These are phyloP conservation scores for Linanthus parryae DNA, from an alignment of 148 eudicot species.

Conservation along the genomic window DNA sequence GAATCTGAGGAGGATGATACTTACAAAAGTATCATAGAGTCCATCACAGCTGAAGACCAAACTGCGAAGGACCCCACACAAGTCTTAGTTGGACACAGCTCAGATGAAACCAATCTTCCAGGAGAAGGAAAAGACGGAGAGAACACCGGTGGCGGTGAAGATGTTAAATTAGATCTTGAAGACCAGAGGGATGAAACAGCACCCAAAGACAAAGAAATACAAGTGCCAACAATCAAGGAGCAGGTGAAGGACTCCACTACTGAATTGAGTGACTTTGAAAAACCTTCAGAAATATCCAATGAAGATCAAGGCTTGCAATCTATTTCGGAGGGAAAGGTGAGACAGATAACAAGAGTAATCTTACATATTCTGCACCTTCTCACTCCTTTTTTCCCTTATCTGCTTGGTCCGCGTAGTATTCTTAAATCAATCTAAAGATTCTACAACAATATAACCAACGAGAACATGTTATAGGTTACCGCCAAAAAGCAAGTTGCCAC, in stretches of 20 bases:
- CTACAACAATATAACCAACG: constrained; percentile 5
- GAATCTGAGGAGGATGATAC: constrained; percentile 6
- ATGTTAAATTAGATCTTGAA: background rate
- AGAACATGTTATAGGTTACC: constrained; percentile 9
- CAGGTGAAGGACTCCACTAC: constrained; percentile 6
- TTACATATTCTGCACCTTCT: background rate
- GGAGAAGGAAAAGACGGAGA: constrained; percentile 6
- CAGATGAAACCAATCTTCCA: background rate
- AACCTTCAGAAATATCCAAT: constrained; percentile 8
- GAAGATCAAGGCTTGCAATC: constrained; percentile 16
- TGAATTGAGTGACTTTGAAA: constrained; percentile 8
- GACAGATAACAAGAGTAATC: constrained; percentile 1
- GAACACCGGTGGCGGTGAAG: background rate
- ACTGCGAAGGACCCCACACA: constrained; percentile 2
- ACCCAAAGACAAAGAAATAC: background rate
- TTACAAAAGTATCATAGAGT: constrained; percentile 3
- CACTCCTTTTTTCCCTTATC: background rate
- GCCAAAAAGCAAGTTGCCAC: constrained; percentile 9
- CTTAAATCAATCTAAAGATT: too few relatives aligned
- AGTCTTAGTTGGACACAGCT: constrained; percentile 3
- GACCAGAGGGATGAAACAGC: constrained; percentile 6
- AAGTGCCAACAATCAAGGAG: too few relatives aligned
- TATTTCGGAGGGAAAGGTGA: constrained; percentile 18
- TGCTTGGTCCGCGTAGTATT: constrained; percentile 1
- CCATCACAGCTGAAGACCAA: constrained; percentile 2